Conservation (phyloP, 331 rosid genomes). For the Erythrophleum ivorense region DNA sequence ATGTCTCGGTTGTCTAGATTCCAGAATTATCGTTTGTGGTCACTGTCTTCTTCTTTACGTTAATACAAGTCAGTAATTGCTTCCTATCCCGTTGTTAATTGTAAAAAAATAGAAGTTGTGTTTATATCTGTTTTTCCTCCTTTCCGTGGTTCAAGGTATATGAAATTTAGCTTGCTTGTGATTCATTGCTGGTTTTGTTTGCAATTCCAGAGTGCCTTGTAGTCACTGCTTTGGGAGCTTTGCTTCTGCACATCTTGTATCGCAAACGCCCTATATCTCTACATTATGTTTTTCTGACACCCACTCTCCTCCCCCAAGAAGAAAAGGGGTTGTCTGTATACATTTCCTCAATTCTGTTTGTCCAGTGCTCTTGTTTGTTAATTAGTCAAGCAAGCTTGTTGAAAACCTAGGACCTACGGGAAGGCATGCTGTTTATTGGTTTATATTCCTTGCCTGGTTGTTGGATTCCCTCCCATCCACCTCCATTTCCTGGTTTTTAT, state of each 20-base stretch:
- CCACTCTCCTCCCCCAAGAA: neutral
- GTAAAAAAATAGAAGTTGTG: neutral
- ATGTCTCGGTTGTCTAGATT: neutral
- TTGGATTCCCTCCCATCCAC: no score
- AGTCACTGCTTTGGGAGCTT: slow-evolving; percentile 17
- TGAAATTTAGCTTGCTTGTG: neutral
- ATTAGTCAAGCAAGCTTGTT: neutral
- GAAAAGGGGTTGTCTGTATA: neutral
- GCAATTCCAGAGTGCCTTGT: neutral
- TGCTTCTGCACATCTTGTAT: neutral
- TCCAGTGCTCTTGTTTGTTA: neutral
- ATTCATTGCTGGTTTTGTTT: neutral
- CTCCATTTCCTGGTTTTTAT: neutral
- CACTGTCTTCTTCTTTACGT: neutral
- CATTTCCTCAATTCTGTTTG: neutral
- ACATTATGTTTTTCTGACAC: neutral
- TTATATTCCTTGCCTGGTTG: neutral
- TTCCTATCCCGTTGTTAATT: neutral
- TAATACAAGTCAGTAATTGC: neutral
- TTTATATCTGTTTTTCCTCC: neutral
- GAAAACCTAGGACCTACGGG: neutral
- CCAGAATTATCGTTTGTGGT: slow-evolving; percentile 9
- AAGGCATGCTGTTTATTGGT: neutral
- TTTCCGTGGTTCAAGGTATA: slow-evolving; percentile 11
- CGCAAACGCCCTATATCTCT: neutral